Conservation (phyloP, 2,329 filamentous ascomycete genomes). For the Fusarium caatingaense region DNA sequence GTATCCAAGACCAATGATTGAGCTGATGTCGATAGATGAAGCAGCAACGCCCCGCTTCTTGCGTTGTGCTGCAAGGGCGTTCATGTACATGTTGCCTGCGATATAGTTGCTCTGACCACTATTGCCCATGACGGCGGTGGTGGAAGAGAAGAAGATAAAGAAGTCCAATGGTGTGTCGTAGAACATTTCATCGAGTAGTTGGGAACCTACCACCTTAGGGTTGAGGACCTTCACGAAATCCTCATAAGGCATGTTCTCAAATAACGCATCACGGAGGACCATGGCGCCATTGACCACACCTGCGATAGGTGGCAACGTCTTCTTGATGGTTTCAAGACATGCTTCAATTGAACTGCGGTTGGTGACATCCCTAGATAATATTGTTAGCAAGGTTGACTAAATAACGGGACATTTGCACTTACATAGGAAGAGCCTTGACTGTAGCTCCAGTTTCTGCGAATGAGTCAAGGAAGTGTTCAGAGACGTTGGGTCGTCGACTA, state of each 20-base stretch:
- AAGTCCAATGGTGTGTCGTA: neutral
- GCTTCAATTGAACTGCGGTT: neutral
- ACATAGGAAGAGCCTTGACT: neutral
- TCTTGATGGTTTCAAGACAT: slow-evolving; percentile 8
- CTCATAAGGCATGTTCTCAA: neutral
- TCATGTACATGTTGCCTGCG: slow-evolving; percentile 1
- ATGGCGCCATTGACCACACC: slow-evolving; percentile 12
- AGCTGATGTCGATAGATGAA: neutral
- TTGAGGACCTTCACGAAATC: neutral
- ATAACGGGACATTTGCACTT: neutral
- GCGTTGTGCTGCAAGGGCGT: neutral
- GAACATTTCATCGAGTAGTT: slow-evolving; percentile 4
- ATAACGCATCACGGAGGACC: neutral
- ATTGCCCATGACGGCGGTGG: neutral
- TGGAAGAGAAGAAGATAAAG: slow-evolving; percentile 6
- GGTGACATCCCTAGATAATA: neutral
- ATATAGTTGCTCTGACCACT: slow-evolving; percentile 5
- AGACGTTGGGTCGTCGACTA: neutral
- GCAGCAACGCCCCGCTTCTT: neutral
- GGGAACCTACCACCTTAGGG: slow-evolving; percentile 2
- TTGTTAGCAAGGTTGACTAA: neutral
- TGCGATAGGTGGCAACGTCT: slow-evolving; percentile 1
- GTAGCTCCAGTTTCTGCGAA: neutral
- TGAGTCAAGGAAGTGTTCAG: neutral
- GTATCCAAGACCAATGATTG: neutral